Evolutionary conservation across 257 asterid genomes (phyloP).

Genomic region (Thymus quinquecostatus): DNA sequence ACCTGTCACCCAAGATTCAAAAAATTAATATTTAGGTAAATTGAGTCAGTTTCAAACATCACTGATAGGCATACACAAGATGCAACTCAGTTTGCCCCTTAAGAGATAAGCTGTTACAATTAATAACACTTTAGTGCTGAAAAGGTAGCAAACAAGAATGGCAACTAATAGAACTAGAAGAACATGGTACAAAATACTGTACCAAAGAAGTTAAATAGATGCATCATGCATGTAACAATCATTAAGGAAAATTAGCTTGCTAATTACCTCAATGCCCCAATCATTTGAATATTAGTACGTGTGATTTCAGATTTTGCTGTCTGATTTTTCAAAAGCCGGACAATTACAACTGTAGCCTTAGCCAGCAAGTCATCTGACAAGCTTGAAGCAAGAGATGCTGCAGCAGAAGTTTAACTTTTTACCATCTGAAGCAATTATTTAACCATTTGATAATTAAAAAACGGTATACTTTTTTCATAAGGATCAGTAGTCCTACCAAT

Average conservation of each 20-base stretch:
- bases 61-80: neutral
- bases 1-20: slow-evolving; percentile 6
- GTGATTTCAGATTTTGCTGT: slow-evolving; percentile 75
- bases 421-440: slow-evolving; percentile 21
- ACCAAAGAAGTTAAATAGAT: slow-evolving; percentile 23
- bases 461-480: slow-evolving; percentile 16
- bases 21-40: slow-evolving; percentile 16
- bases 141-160: slow-evolving; percentile 7
- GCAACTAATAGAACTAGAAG: slow-evolving; percentile 13
- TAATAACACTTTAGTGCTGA: slow-evolving; percentile 12
- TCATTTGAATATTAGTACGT: slow-evolving; percentile 97
- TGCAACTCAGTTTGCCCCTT: neutral
- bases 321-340: slow-evolving; percentile 66
- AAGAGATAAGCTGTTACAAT: neutral
- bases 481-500: slow-evolving; percentile 64
- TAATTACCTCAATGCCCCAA: slow-evolving; percentile 90
- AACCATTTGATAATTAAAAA: slow-evolving; percentile 7
- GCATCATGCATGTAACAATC: slow-evolving; percentile 12
- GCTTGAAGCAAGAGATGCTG: slow-evolving; percentile 97
- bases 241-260: slow-evolving; percentile 18
- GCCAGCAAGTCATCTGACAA: slow-evolving; percentile 97
- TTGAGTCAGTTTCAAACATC: slow-evolving; percentile 3
- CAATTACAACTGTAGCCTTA: slow-evolving; percentile 85
- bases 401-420: slow-evolving; percentile 34
- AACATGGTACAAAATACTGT: slow-evolving; percentile 3